A percentile compares a stretch with the other conserved stretches of the same genome.
Conservation (phyloP, 75 land plant species). For the Ceratopteris richardii region DNA sequence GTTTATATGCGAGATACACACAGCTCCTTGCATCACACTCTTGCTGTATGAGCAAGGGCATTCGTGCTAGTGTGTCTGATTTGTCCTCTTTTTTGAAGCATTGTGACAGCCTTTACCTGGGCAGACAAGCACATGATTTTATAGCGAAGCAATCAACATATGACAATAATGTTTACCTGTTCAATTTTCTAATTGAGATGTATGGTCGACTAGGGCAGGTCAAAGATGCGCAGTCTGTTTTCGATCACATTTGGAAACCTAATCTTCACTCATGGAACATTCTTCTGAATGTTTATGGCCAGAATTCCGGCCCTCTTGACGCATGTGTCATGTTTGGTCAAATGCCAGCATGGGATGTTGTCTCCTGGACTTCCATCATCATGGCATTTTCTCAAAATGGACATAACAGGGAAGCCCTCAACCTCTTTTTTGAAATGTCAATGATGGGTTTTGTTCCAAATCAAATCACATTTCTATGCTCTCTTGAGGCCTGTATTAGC, state of each 20-base stretch:
- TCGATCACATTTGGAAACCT: conserved; percentile 1
- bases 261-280: conserved; percentile 13
- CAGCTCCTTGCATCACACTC: too few relatives aligned
- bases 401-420: conserved; percentile 11
- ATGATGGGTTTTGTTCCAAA: conserved; percentile 13
- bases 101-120: too few relatives aligned
- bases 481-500: conserved; percentile 53
- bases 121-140: too few relatives aligned
- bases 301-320: conserved; percentile 1
- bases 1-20: too few relatives aligned
- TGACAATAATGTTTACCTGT: background rate
- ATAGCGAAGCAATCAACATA: too few relatives aligned
- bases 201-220: conserved; percentile 3
- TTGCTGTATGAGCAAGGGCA: too few relatives aligned
- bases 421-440: conserved; percentile 9
- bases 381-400: conserved; percentile 17
- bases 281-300: conserved; percentile 6
- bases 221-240: conserved; percentile 3
- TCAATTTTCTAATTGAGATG: conserved; percentile 12
- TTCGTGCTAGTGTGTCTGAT: too few relatives aligned
- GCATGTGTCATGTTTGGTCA: conserved; percentile 11
- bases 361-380: conserved; percentile 17
- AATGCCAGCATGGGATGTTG: conserved; percentile 6
- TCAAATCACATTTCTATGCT: conserved; percentile 18
- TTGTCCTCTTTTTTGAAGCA: too few relatives aligned